phyloP scores from a whole-genome alignment of 257 asterid genomes.

The Nicotiana paniculata region DNA sequence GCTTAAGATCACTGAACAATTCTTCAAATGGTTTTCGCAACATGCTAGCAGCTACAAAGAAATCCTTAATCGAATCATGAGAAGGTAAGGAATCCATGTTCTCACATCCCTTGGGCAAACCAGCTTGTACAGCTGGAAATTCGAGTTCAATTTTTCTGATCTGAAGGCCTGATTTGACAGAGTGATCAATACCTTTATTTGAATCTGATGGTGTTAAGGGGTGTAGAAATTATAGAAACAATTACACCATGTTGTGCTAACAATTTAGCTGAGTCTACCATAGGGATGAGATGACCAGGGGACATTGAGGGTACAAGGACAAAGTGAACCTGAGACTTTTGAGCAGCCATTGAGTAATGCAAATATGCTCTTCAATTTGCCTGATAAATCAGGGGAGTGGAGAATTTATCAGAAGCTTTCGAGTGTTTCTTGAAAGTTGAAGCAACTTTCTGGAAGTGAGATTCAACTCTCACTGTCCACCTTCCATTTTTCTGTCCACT shows the following conservation, averaged over 20 bases:
- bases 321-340: conserved; percentile 29
- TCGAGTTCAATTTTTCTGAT: conserved; percentile 27
- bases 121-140: conserved; percentile 40
- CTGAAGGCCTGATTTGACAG: conserved; percentile 26
- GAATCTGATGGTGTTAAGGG: conserved; percentile 30
- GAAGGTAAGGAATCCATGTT: conserved; percentile 42
- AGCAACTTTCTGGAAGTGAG: not conserved
- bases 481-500: not conserved
- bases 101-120: conserved; percentile 50
- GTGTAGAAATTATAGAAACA: conserved; percentile 38
- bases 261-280: conserved; percentile 67
- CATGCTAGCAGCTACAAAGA: conserved; percentile 26
- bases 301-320: conserved; percentile 62
- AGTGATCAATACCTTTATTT: conserved; percentile 15
- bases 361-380: not conserved
- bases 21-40: conserved; percentile 28
- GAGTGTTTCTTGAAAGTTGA: not conserved
- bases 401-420: not conserved
- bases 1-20: conserved; percentile 14
- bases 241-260: conserved; percentile 30
- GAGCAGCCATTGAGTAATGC: conserved; percentile 12
- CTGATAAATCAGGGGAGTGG: too few relatives aligned
- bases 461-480: not conserved
- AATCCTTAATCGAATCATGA: conserved; percentile 16
- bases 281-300: conserved; percentile 76